A percentile compares a stretch with the other conserved stretches of the same genome.
Conservation (phyloP, 2,329 filamentous ascomycete species). For the Fusarium veterinarium region DNA sequence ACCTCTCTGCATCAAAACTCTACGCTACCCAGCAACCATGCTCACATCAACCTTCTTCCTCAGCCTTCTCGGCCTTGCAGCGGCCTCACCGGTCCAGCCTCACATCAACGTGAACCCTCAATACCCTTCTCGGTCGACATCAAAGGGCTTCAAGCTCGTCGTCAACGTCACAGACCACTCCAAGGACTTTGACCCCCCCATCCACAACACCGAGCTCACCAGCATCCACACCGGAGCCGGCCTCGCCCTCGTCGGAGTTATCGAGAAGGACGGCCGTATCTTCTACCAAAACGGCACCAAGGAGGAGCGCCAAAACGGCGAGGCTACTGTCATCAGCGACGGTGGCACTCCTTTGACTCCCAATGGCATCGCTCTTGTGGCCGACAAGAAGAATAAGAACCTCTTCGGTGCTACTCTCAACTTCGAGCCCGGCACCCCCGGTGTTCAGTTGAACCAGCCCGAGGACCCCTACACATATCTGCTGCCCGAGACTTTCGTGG, state of each 20-base stretch:
- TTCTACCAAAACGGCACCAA: constrained; percentile 65
- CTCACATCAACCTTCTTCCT: constrained; percentile 40
- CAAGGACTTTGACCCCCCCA: constrained; percentile 54
- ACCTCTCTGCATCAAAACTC: constrained; percentile 4
- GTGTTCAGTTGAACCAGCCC: constrained; percentile 47
- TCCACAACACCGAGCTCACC: constrained; percentile 55
- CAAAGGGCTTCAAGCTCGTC: constrained; percentile 55
- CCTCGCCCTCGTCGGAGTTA: constrained; percentile 52
- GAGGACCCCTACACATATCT: constrained; percentile 43
- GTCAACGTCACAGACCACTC: constrained; percentile 58
- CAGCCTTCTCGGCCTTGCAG: constrained; percentile 41
- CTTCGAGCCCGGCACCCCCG: constrained; percentile 51
- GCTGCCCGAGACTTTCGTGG: constrained; percentile 54
- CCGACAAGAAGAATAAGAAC: constrained; percentile 47
- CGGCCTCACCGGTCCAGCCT: constrained; percentile 38
- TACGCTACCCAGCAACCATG: constrained; percentile 29
- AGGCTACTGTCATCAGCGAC: constrained; percentile 55
- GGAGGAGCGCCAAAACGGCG: constrained; percentile 46
- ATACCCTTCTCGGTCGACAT: constrained; percentile 31
- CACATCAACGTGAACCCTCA: constrained; percentile 23
- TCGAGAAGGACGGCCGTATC: constrained; percentile 41
- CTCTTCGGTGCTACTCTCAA: constrained; percentile 47
- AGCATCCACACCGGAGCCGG: constrained; percentile 59
- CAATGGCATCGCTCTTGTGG: constrained; percentile 49
- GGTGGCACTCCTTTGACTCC: constrained; percentile 54